phyloP scores from a whole-genome alignment of 2,329 filamentous ascomycete genomes.

The Trichoderma simmonsii region DNA sequence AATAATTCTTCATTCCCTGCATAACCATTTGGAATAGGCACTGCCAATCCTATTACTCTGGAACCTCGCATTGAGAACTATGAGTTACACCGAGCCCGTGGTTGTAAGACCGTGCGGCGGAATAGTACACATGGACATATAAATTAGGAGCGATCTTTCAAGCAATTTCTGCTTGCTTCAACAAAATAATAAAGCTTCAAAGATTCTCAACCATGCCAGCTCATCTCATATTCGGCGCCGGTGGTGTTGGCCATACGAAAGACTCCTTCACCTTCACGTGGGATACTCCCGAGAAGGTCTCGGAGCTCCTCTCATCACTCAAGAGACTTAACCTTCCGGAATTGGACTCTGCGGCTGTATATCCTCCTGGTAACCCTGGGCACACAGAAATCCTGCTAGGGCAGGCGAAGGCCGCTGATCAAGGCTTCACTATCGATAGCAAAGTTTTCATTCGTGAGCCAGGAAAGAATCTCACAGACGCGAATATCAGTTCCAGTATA shows the following conservation, averaged over 20 bases:
- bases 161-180: neutral
- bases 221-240: neutral
- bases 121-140: neutral
- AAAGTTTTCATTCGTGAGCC: neutral
- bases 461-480: neutral
- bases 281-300: neutral
- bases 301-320: neutral
- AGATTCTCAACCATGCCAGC: neutral
- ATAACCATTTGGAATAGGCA: neutral
- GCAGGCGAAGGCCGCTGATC: neutral
- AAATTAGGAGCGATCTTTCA: neutral
- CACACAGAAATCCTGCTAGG: neutral
- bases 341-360: neutral
- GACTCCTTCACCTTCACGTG: neutral
- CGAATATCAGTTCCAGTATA: neutral
- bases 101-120: neutral
- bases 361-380: neutral
- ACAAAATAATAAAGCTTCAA: neutral
- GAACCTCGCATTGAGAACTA: neutral
- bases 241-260: neutral
- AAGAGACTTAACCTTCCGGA: neutral
- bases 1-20: neutral
- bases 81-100: neutral
- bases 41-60: neutral
- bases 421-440: neutral